Base-by-base conservation (phyloP, 345 rosid species). In the Syzygium aqueum region DNA sequence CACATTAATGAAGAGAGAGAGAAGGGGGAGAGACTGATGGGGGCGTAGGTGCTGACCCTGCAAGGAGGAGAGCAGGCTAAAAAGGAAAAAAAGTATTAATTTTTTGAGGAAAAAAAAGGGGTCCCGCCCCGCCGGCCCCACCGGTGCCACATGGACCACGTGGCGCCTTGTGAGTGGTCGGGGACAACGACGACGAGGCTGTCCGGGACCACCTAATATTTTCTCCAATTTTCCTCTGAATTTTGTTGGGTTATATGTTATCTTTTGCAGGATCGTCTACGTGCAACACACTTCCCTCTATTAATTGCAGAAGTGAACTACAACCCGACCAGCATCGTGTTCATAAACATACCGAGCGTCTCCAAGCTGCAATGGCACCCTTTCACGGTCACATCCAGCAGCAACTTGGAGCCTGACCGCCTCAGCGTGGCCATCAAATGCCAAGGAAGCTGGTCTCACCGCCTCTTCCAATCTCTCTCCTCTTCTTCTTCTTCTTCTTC, bases 351-450 rank as follows among this genome's bases (percentile, higher is more conserved):
- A 22, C 98, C 98, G 3, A 88, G 89, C 78, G 89, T 97, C 51
- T 96, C 96, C 28, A 93, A 89, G 91, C 91, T 94, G 77, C 98
- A 97, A 59, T 97, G 98, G 98, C 98, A 96, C 90, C 98, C 98
- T 30, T 97, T 94, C 59, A 93, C 95, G 15, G 53, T 95, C 65
- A 93, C 92, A 52, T 97, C 98, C 3, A 94, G 91, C 85, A 90
- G 95, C 86, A 93, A 89, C 84, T 77, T 92, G 88, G 95, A 96
- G 84, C 87, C 91, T 28, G 93, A 96, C 49, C 90, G 87, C 63
- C 86, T 97, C 73, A 97, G 97, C 89, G 87, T 97, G 73, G 91
- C 92, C 8, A 80, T 93, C 86, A 94, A 89, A 90, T 82, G 93
- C 51, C 92, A 92, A 77, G 97, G 97, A 85, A 95, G 90, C n/a